Conservation (phyloP, 179 eudicot species). For the Silene coronaria region DNA sequence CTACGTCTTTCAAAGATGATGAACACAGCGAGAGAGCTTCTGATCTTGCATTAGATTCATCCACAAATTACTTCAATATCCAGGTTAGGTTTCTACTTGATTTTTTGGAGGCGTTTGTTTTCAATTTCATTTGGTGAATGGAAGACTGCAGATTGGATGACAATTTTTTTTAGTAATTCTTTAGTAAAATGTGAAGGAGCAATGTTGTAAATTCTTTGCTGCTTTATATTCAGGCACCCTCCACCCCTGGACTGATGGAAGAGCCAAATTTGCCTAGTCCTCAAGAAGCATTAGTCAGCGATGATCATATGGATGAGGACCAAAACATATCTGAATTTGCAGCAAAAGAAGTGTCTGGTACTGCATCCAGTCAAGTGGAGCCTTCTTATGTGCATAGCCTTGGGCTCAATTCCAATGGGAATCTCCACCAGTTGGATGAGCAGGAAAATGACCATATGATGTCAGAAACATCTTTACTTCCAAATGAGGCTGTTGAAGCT, state of each 20-base stretch:
- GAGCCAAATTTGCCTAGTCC: constrained; percentile 62
- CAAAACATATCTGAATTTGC: constrained; percentile 30
- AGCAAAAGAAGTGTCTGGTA: constrained; percentile 35
- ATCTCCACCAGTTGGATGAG: constrained; percentile 25
- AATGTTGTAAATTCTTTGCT: constrained; percentile 22
- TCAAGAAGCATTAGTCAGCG: constrained; percentile 65
- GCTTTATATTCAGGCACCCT: constrained; percentile 60
- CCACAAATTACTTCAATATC: constrained; percentile 24
- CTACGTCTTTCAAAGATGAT: constrained; percentile 36
- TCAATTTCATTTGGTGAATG: constrained; percentile 12
- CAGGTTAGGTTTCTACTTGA: constrained; percentile 28
- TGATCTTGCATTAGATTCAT: constrained; percentile 29
- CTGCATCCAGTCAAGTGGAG: constrained; percentile 28
- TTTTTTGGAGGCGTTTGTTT: not conserved
- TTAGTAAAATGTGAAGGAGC: not conserved
- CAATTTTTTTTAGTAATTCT: not conserved
- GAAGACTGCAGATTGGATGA: not conserved
- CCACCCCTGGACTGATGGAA: constrained; percentile 82
- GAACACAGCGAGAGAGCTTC: constrained; percentile 33
- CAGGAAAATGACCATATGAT: constrained; percentile 26
- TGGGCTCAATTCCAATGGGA: constrained; percentile 25
- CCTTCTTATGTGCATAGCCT: constrained; percentile 20
- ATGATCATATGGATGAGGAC: constrained; percentile 70
- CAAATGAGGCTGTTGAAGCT: constrained; percentile 26
- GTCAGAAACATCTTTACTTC: constrained; percentile 21